phyloP scores from a whole-genome alignment of 2,329 filamentous ascomycete species.

The Emmonsiellopsis sp. region DNA sequence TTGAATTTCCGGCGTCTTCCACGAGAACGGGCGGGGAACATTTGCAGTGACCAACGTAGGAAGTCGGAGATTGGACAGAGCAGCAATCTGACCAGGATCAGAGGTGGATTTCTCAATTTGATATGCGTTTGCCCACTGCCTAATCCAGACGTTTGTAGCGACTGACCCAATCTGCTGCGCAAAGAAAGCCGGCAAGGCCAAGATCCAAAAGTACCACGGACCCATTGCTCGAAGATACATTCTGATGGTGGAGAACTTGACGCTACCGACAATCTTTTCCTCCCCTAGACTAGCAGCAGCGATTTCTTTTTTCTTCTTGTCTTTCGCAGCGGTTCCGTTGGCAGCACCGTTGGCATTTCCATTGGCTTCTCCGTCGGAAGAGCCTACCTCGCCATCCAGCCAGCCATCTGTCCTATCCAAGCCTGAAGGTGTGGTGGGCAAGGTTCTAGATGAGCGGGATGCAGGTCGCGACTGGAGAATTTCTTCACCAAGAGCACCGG shows the following conservation, averaged over 20 bases:
- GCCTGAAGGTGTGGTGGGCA: slow-evolving; percentile 67
- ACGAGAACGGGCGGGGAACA: slow-evolving; percentile 25
- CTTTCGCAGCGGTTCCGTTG: slow-evolving; percentile 24
- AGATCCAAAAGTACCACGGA: slow-evolving; percentile 89
- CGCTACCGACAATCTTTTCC: slow-evolving; percentile 71
- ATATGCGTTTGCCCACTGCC: slow-evolving; percentile 91
- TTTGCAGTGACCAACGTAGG: slow-evolving; percentile 28
- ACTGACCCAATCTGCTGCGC: slow-evolving; percentile 78
- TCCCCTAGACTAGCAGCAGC: slow-evolving; percentile 51
- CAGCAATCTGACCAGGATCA: slow-evolving; percentile 33
- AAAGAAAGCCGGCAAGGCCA: slow-evolving; percentile 64
- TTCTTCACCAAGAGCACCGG: slow-evolving; percentile 84
- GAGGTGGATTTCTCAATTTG: slow-evolving; percentile 34
- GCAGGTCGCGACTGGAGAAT: slow-evolving; percentile 62
- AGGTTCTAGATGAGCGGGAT: slow-evolving; percentile 59
- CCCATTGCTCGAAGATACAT: slow-evolving; percentile 89
- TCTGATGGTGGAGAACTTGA: slow-evolving; percentile 76
- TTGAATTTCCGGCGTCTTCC: slow-evolving; percentile 20
- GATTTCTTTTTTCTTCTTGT: slow-evolving; percentile 35
- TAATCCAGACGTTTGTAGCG: slow-evolving; percentile 88
- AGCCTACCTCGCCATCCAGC: slow-evolving; percentile 30
- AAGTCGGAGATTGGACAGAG: slow-evolving; percentile 25
- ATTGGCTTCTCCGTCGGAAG: slow-evolving; percentile 25
- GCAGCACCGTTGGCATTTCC: slow-evolving; percentile 30
- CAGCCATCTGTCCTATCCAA: slow-evolving; percentile 47